Conservation (phyloP, 495 filamentous ascomycete species). For the Xylaria longipes region DNA sequence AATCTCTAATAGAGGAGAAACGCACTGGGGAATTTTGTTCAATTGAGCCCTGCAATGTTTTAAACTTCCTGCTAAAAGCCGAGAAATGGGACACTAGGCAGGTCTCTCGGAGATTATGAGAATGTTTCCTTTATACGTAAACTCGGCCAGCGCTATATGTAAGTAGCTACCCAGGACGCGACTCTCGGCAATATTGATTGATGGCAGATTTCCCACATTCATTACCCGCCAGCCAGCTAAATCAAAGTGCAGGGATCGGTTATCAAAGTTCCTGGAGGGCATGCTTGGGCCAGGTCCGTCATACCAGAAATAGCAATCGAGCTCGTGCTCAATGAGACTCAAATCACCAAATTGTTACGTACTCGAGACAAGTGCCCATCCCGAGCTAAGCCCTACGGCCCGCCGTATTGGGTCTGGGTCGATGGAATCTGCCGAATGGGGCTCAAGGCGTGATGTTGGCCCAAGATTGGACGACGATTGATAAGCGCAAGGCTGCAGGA, state of each 20-base stretch:
- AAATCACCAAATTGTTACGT: slow-evolving; percentile 31
- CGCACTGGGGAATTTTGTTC: background rate
- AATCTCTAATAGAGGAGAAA: background rate
- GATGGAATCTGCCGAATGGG: slow-evolving; percentile 23
- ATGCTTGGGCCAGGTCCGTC: background rate
- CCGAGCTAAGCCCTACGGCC: slow-evolving; percentile 30
- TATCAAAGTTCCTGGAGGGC: background rate
- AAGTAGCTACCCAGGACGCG: background rate
- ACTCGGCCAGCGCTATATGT: background rate
- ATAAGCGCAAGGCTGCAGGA: slow-evolving; percentile 10
- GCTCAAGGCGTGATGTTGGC: slow-evolving; percentile 2
- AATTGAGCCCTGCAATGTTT: background rate
- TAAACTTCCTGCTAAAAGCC: background rate
- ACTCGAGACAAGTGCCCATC: slow-evolving; percentile 14
- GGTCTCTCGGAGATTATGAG: background rate
- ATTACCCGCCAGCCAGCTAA: background rate
- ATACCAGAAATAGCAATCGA: slow-evolving; percentile 24
- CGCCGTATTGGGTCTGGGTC: slow-evolving; percentile 22
- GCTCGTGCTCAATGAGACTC: slow-evolving; percentile 24
- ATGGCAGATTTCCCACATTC: background rate
- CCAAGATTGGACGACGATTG: background rate
- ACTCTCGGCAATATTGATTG: background rate
- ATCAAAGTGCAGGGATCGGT: background rate
- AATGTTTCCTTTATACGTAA: background rate
- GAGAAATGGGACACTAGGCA: background rate